These are phyloP conservation scores for Penicillium salamii DNA, from an alignment of 495 filamentous ascomycete species.

Conservation along the genomic window DNA sequence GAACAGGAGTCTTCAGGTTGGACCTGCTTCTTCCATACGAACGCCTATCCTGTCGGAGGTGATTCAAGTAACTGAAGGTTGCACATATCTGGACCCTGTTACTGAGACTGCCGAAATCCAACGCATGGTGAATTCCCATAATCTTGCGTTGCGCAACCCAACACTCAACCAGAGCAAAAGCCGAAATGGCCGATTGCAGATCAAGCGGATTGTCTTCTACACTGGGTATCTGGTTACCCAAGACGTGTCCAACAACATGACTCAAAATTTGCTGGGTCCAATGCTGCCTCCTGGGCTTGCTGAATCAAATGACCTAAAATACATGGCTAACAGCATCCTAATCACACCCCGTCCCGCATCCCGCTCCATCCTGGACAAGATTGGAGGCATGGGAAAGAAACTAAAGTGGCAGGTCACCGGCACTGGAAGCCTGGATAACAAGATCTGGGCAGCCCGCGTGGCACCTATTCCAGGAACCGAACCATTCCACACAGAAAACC, in stretches of 20 bases:
- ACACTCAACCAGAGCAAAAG: slow-evolving; percentile 31
- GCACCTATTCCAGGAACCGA: slow-evolving; percentile 64
- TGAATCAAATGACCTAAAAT: slow-evolving; percentile 67
- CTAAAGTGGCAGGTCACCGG: slow-evolving; percentile 81
- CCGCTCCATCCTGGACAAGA: slow-evolving; percentile 65
- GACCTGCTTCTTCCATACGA: slow-evolving; percentile 36
- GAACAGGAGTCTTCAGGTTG: slow-evolving; percentile 53
- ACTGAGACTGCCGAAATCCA: slow-evolving; percentile 83
- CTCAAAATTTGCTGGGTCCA: slow-evolving; percentile 62
- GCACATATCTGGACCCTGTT: slow-evolving; percentile 74
- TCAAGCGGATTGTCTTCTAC: slow-evolving; percentile 87
- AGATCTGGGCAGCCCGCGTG: slow-evolving; percentile 81
- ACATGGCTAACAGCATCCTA: slow-evolving; percentile 85
- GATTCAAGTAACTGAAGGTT: slow-evolving; percentile 77
- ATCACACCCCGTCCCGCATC: slow-evolving; percentile 75
- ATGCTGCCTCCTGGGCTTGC: slow-evolving; percentile 37
- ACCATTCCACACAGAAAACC: slow-evolving; percentile 70
- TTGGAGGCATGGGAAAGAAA: slow-evolving; percentile 80
- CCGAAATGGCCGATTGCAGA: slow-evolving; percentile 50
- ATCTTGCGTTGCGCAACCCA: slow-evolving; percentile 49
- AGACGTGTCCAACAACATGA: slow-evolving; percentile 64
- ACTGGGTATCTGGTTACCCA: slow-evolving; percentile 86
- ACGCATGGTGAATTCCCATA: slow-evolving; percentile 85
- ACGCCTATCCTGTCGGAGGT: slow-evolving; percentile 74
- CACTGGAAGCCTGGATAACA: slow-evolving; percentile 69